Base-by-base conservation (phyloP, 2,329 filamentous ascomycete species). In the Diaporthe sp. region DNA sequence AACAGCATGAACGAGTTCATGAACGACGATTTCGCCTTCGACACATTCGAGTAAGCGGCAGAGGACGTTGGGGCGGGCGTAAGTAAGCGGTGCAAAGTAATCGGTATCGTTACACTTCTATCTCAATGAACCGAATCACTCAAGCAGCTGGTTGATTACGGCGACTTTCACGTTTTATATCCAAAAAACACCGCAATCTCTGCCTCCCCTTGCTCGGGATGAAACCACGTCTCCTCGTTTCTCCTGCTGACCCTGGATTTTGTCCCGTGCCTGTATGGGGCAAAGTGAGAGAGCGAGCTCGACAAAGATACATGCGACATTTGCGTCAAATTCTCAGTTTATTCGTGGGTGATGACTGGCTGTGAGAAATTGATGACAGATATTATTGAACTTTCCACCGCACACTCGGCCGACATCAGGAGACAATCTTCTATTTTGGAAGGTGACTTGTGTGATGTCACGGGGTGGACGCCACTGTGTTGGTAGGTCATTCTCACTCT, bases 1-100 rank as follows among this genome's bases (percentile, higher is more conserved):
- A 75, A 71, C 60, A 72, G 68, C 53, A 74, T 76, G 44, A 70
- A 74, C 9, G 75, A 75, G 20, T 75, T 75, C 17, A 76, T 77
- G 74, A 71, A 65, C 68, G 31, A 63, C 55, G 60, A 76, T 22
- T 73, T 72, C 31, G 55, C 71, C 8, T 75, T 76, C 57, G 76
- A 76, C 39, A 68, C 55, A 1, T 72, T 72, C 20, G 67, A 74
- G 34, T 75, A 39, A 71, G 5, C 20, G 28, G 28, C 53, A 8
- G 3, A 55, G 7, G 13, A 25, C 28, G 4, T 28, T 28, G 28
- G 12, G 34, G 9, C 15, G 4, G 65, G 9, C 25, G 17, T 20
- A 9, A 55, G n/a, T 42, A 34, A 28, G 65, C 34, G 6, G 42
- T 55, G 9, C 34, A 28, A 6, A 42, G 34, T n/a, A 20, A 28